Conservation (phyloP, 148 eudicot genomes). For the Chenopodium suecicum region DNA sequence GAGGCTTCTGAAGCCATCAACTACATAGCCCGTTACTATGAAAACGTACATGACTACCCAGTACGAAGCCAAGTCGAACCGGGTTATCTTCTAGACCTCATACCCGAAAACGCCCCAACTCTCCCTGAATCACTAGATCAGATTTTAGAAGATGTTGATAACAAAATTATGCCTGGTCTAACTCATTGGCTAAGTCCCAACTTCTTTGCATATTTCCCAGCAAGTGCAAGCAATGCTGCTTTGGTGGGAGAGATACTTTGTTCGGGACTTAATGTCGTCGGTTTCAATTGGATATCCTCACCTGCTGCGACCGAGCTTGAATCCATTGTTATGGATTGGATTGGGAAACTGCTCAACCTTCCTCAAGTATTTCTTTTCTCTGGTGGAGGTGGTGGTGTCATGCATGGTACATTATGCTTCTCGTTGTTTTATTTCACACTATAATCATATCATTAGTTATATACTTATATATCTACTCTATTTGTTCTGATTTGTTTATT, state of each 20-base stretch:
- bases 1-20: constrained; percentile 13
- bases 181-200: constrained; percentile 61
- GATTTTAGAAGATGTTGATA: constrained; percentile 34
- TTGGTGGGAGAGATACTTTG: constrained; percentile 42
- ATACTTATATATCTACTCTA: too few species aligned
- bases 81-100: constrained; percentile 26
- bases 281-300: constrained; percentile 49
- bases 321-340: constrained; percentile 48
- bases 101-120: constrained; percentile 28
- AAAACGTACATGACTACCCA: constrained; percentile 36
- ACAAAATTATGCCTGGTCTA: constrained; percentile 40
- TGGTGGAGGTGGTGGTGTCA: constrained; percentile 53
- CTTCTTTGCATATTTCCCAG: constrained; percentile 42
- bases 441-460: too few species aligned
- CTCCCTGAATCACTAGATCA: constrained; percentile 31
- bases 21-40: constrained; percentile 40
- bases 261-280: constrained; percentile 43
- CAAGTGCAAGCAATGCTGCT: constrained; percentile 34
- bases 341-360: constrained; percentile 41
- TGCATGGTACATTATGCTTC: constrained; percentile 24
- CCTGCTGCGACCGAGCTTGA: constrained; percentile 59
- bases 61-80: constrained; percentile 48
- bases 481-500: too few species aligned
- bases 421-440: neutral
- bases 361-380: constrained; percentile 43